A percentile compares a stretch with the other conserved stretches of the same genome.
Evolutionary conservation across 2,329 filamentous ascomycete genomes (phyloP).

Genomic region (Pestalotiopsis sp.): DNA sequence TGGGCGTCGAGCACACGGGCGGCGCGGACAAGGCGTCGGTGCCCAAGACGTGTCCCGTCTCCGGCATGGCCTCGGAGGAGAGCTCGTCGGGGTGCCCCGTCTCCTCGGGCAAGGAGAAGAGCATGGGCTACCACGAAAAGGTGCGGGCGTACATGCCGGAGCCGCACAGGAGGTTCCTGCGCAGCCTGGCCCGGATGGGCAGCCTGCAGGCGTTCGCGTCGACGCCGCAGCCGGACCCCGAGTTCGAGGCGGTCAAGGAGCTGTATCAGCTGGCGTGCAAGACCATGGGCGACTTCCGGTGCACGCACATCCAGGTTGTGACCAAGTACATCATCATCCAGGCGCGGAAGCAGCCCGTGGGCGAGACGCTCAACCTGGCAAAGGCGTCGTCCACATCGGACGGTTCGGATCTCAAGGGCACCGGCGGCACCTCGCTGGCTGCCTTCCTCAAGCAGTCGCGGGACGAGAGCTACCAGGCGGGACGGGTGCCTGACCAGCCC

Average conservation of each 20-base stretch:
- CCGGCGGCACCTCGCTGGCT: slow-evolving; percentile 82
- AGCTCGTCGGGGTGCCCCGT: slow-evolving; percentile 11
- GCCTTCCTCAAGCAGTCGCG: slow-evolving; percentile 87
- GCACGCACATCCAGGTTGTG: slow-evolving; percentile 88
- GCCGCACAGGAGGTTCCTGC: slow-evolving; percentile 76
- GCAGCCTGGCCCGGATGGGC: slow-evolving; percentile 65
- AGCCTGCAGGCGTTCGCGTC: slow-evolving; percentile 73
- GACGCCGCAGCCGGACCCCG: slow-evolving; percentile 50
- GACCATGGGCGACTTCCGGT: slow-evolving; percentile 74
- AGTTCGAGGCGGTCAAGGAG: slow-evolving; percentile 40
- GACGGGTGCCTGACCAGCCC: neutral
- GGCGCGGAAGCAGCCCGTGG: slow-evolving; percentile 43
- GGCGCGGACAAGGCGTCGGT: slow-evolving; percentile 33
- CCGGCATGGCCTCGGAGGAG: neutral
- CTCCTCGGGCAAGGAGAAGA: slow-evolving; percentile 13
- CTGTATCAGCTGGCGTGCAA: slow-evolving; percentile 72
- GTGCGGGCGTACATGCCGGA: slow-evolving; percentile 92
- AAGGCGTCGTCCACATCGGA: slow-evolving; percentile 38
- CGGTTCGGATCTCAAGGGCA: slow-evolving; percentile 66
- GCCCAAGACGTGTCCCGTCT: slow-evolving; percentile 17
- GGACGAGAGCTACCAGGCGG: slow-evolving; percentile 66
- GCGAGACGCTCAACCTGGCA: slow-evolving; percentile 40
- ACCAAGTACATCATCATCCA: slow-evolving; percentile 88
- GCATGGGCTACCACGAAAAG: slow-evolving; percentile 54
- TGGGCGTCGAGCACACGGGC: slow-evolving; percentile 74